Percentiles rank a stretch among this genome's conserved stretches.
Evolutionary conservation across 208 protist genomes (phyloP).

Genomic region (Porcisia hertigi): DNA sequence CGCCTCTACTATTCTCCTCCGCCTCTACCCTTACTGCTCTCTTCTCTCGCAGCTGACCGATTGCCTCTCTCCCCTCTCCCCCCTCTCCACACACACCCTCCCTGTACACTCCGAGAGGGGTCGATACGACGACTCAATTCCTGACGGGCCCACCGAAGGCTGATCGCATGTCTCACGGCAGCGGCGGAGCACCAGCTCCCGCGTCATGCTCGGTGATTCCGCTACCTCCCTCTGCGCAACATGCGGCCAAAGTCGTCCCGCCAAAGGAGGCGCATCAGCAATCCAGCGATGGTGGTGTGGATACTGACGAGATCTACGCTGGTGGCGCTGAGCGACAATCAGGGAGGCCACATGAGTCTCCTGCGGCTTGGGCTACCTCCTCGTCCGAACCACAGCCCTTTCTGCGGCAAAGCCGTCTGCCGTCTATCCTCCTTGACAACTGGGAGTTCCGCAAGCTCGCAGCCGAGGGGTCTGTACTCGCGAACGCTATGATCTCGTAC

Average conservation of each 20-base stretch:
- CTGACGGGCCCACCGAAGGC: neutral
- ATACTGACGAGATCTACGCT: neutral
- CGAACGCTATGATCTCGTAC: slow-evolving; percentile 71
- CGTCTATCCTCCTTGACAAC: slow-evolving; percentile 75
- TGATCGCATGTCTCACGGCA: neutral
- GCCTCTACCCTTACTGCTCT: neutral
- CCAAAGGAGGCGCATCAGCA: neutral
- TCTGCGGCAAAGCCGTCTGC: slow-evolving; percentile 32
- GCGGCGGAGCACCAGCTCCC: neutral
- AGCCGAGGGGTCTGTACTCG: slow-evolving; percentile 77
- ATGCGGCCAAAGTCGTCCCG: neutral
- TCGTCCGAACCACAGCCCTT: slow-evolving; percentile 19
- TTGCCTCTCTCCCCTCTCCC: neutral
- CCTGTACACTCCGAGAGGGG: neutral
- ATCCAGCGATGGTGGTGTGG: neutral
- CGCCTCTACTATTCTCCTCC: neutral
- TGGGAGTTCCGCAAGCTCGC: slow-evolving; percentile 87
- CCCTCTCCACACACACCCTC: neutral
- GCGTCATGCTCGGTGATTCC: neutral
- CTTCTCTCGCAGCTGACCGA: neutral
- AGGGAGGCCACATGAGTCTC: neutral
- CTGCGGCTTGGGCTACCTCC: neutral
- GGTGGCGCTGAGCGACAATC: neutral
- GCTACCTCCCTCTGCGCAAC: neutral
- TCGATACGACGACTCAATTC: neutral